phyloP scores from a whole-genome alignment of 495 filamentous ascomycete genomes.

The Mycothermus thermophilus region DNA sequence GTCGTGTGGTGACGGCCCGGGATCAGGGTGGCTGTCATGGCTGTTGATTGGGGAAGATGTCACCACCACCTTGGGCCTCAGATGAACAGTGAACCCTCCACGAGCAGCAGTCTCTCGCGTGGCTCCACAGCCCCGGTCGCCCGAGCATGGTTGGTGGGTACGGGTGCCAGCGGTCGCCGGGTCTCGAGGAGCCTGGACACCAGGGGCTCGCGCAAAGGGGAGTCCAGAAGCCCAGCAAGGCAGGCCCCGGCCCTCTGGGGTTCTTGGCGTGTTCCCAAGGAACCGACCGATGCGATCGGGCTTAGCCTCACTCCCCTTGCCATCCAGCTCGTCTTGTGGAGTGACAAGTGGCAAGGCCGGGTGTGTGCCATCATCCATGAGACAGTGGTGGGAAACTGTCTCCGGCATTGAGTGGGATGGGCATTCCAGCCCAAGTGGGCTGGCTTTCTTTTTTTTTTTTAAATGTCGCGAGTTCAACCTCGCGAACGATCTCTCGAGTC shows the following conservation, averaged over 20 bases:
- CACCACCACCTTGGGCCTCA: too few species aligned
- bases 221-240: slow-evolving; percentile 7
- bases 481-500: too few species aligned
- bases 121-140: slow-evolving; percentile 9
- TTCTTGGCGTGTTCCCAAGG: slow-evolving; percentile 7
- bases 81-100: too few species aligned
- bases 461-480: too few species aligned
- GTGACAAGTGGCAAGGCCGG: slow-evolving; percentile 29
- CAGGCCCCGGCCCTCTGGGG: slow-evolving; percentile 16
- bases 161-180: slow-evolving; percentile 2
- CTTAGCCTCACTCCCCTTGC: slow-evolving; percentile 19
- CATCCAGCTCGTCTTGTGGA: slow-evolving; percentile 20
- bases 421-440: slow-evolving; percentile 25
- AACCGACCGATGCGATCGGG: slow-evolving; percentile 18
- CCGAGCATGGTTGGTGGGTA: slow-evolving; percentile 8
- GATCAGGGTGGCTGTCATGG: too few species aligned
- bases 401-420: slow-evolving; percentile 17
- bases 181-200: slow-evolving; percentile 7
- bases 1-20: too few species aligned
- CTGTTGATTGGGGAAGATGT: too few species aligned
- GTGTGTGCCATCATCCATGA: too few species aligned
- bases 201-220: too few species aligned
- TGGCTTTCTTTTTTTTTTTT: slow-evolving; percentile 10
- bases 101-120: neutral
- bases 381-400: too few species aligned